Base-by-base conservation (phyloP, 345 rosid genomes). In the Gossypium thurberi region DNA sequence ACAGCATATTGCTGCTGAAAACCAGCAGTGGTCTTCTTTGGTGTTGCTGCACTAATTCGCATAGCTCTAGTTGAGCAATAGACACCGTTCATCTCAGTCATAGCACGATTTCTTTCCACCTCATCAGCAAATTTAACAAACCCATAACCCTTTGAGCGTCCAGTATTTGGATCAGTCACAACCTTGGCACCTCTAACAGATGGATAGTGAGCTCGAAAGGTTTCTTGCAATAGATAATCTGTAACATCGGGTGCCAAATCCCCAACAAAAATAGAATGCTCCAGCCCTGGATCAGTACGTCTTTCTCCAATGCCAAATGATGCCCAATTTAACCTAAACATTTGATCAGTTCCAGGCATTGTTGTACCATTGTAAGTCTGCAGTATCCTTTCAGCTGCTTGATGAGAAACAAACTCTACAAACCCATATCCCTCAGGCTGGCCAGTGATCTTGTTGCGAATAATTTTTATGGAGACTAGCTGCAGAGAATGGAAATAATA, bases 131-230 rank as follows among this genome's bases (percentile, higher is more conserved):
- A 95, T 65, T 95, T 95, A 8, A 95, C 98, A 73, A 95, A 95
- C 3, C 99, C 99, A 68, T 95, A 95, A 68, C 99, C 99, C 82
- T 92, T 92, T 1, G 99, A 90, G 12, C 99, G 94, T n/a, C 99
- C 99, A 18, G 99, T 95, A 70, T 78, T 87, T 1, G 99, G 92
- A 80, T 95, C 99, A 74, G 92, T 95, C 46, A 92, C 99, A 78
- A 95, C 99, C 90, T 95, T 95, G 66, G 99, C 99, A 72, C 98
- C 99, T 85, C 92, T 85, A 74, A 95, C 96, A 10, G 99, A 90
- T 40, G 87, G 84, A 80, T 90, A 95, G 53, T 88, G 87, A 77
- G 77, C 83, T 69, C 97, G 88, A 75, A 92, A 95, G 0, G 97
- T 95, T 84, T 95, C 99, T 74, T 95, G 99, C 81, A 95, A 85